These are phyloP conservation scores for Suillus tomentosus DNA, from an alignment of 768 basidiomycete genomes.

Conservation along the genomic window DNA sequence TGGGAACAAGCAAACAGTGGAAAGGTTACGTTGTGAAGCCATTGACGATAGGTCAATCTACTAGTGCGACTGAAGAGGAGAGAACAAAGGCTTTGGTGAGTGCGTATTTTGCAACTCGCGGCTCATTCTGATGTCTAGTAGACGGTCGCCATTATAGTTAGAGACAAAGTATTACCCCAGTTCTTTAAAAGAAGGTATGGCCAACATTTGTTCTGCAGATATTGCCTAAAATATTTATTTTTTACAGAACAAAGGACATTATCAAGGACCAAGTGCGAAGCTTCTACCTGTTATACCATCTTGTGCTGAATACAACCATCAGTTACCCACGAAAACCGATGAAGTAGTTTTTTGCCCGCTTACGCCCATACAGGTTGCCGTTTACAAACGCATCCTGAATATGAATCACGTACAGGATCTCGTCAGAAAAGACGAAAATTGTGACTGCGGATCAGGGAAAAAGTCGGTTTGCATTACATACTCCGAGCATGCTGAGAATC, in stretches of 20 bases:
- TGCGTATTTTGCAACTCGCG: not conserved
- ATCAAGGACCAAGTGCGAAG: slow-evolving; percentile 62
- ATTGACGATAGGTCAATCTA: slow-evolving; percentile 66
- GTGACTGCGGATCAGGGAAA: slow-evolving; percentile 66
- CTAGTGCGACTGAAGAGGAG: slow-evolving; percentile 63
- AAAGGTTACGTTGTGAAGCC: slow-evolving; percentile 68
- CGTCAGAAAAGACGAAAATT: slow-evolving; percentile 68
- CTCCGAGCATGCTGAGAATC: slow-evolving; percentile 10
- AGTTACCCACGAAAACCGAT: slow-evolving; percentile 89
- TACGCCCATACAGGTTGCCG: slow-evolving; percentile 64
- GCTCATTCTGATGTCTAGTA: slow-evolving; percentile 25
- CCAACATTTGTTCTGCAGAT: not conserved
- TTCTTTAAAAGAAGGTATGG: slow-evolving; percentile 81
- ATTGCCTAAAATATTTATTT: not conserved
- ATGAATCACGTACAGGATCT: slow-evolving; percentile 70
- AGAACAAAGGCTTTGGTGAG: slow-evolving; percentile 54
- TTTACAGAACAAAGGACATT: slow-evolving; percentile 69
- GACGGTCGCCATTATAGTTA: slow-evolving; percentile 63
- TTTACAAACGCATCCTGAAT: slow-evolving; percentile 72
- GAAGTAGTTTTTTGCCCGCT: slow-evolving; percentile 94
- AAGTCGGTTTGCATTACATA: slow-evolving; percentile 41
- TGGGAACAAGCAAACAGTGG: slow-evolving; percentile 82
- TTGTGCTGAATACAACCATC: slow-evolving; percentile 4
- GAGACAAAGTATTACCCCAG: slow-evolving; percentile 68
- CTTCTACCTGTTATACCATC: not conserved